A percentile compares a stretch with the other conserved stretches of the same genome.
Conservation (phyloP, 148 eudicot species). For the Rhododendron ferrugineum region DNA sequence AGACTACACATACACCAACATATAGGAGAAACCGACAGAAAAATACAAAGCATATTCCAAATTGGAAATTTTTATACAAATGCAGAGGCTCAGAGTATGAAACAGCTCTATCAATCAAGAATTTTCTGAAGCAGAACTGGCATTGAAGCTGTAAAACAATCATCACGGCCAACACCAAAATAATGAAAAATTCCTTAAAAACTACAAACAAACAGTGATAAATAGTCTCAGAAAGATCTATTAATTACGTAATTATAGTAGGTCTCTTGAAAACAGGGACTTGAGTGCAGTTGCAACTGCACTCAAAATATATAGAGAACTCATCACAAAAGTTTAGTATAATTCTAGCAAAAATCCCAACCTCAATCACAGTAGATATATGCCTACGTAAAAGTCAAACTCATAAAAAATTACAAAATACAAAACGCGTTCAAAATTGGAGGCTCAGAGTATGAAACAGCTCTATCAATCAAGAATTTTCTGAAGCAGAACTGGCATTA, state of each 20-base stretch:
- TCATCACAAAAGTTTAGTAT: neutral
- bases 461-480: slow-evolving; percentile 79
- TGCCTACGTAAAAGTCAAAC: neutral
- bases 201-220: neutral
- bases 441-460: slow-evolving; percentile 61
- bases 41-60: neutral
- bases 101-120: slow-evolving; percentile 82
- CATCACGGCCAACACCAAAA: slow-evolving; percentile 34
- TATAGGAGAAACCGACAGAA: neutral
- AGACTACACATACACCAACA: neutral
- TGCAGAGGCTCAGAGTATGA: slow-evolving; percentile 41
- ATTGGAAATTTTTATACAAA: neutral
- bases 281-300: neutral
- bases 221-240: neutral
- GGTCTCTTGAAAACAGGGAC: neutral
- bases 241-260: neutral
- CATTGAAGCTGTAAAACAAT: slow-evolving; percentile 49
- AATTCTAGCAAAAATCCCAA: neutral
- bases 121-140: slow-evolving; percentile 99
- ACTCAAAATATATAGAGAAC: neutral
- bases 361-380: neutral
- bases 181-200: neutral
- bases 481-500: slow-evolving; percentile 97
- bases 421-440: neutral
- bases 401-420: neutral